Percentiles rank a stretch among this genome's conserved stretches.
These are phyloP conservation scores for Calocybe gangraenosa DNA, from an alignment of 768 basidiomycete species.

Conservation along the genomic window DNA sequence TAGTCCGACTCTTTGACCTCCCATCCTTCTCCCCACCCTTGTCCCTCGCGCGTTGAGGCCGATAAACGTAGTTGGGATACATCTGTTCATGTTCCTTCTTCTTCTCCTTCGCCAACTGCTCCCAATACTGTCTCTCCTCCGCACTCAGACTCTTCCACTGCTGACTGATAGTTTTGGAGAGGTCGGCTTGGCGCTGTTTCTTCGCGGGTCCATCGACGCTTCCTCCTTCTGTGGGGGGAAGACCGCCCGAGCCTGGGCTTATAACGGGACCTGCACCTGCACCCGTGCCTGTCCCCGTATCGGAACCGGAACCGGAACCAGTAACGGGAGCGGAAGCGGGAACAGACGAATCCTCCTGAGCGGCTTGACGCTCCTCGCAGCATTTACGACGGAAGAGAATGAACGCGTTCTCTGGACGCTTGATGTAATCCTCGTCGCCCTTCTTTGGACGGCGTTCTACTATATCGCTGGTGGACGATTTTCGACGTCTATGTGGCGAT, in stretches of 20 bases:
- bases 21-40: constrained; percentile 41
- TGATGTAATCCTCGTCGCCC: constrained; percentile 82
- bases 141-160: constrained; percentile 68
- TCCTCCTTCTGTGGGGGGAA: constrained; percentile 23
- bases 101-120: constrained; percentile 71
- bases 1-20: constrained; percentile 39
- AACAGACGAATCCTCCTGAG: constrained; percentile 39
- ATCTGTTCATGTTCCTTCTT: constrained; percentile 74
- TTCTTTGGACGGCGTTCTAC: constrained; percentile 55
- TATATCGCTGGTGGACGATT: constrained; percentile 43
- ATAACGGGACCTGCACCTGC: too few species aligned
- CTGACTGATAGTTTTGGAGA: constrained; percentile 78
- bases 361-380: constrained; percentile 65
- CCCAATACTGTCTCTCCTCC: constrained; percentile 72
- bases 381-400: constrained; percentile 80
- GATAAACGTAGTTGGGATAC: constrained; percentile 78
- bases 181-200: constrained; percentile 67
- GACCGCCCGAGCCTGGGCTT: too few species aligned
- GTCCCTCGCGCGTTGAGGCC: constrained; percentile 62
- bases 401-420: constrained; percentile 81
- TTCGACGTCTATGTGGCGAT: constrained; percentile 46
- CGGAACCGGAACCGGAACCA: too few species aligned
- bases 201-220: constrained; percentile 35
- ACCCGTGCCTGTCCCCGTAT: too few species aligned
- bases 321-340: too few species aligned